Evolutionary conservation across 2,329 filamentous ascomycete species (phyloP), one percentile per base, ranked within the genome.

Genomic region (Colletotrichum chlorophyti): DNA sequence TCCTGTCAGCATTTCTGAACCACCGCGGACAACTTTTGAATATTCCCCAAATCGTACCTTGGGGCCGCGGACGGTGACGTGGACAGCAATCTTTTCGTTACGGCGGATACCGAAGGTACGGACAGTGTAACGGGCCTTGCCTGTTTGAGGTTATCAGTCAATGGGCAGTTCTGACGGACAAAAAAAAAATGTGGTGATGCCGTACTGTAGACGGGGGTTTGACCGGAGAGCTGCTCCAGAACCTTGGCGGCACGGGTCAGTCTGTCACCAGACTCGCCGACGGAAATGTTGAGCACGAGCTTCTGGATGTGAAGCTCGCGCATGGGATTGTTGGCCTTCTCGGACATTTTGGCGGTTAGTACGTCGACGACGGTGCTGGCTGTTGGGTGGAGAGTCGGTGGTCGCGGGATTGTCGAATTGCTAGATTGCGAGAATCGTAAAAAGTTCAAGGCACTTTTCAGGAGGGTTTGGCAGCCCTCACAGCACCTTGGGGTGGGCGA

Each of bases 231-330:
- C 88, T 99, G 95, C 87, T 99, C 95, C 73, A 99, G 88, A 88
- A 99, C 95, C 89, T 99, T 99, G 77, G 95, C 95, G 78, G 95
- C 95, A 90, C 95, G 91, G 74, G 95, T 99, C 79, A 99, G 90
- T 89, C 95, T 96, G 85, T 99, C 95, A 91, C 95, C 95, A 90
- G 94, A 98, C 87, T 99, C 95, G 84, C 95, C 95, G 74, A 99
- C 57, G 72, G 91, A 97, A 83, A 97, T 97, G 90, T 97, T 97
- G 79, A 97, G 91, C 81, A 97, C 93, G 80, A 97, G 91, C 87
- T 97, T 97, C 85, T 96, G 92, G 84, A 97, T 95, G 86, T 93
- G 92, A 79, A 98, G 91, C 86, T 99, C 94, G 86, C 93, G 91
- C 95, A 99, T 99, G 85, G 95, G 94, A 89, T 99, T 99, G 80